Evolutionary conservation across 179 eudicot genomes (phyloP).

Genomic region (Patellifolia procumbens): DNA sequence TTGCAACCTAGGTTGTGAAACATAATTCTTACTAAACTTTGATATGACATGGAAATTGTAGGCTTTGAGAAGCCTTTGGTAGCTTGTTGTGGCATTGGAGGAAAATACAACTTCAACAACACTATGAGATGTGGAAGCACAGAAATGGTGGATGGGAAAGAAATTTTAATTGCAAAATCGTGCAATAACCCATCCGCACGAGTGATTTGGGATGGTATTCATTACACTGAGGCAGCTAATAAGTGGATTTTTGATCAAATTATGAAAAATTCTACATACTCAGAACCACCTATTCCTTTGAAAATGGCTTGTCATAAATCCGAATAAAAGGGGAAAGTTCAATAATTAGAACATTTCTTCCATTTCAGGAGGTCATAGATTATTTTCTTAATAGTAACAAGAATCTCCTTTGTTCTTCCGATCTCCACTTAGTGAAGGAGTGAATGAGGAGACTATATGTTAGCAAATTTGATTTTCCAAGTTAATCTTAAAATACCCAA

Average conservation of each 20-base stretch:
- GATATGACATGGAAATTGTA: slow-evolving; percentile 5
- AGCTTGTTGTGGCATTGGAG: slow-evolving; percentile 68
- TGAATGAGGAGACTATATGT: no score
- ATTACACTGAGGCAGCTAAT: slow-evolving; percentile 67
- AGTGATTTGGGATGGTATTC: slow-evolving; percentile 70
- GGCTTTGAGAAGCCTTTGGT: slow-evolving; percentile 51
- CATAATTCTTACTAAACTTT: background rate
- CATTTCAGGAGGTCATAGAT: no score
- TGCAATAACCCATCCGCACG: slow-evolving; percentile 44
- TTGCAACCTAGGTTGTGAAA: no score
- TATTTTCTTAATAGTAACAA: no score
- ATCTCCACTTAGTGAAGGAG: no score
- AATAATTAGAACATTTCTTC: no score
- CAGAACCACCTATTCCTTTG: slow-evolving; percentile 50
- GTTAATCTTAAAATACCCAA: no score
- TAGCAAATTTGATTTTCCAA: no score
- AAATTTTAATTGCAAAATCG: slow-evolving; percentile 47
- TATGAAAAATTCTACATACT: slow-evolving; percentile 32
- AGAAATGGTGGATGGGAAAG: slow-evolving; percentile 43
- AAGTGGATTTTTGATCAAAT: slow-evolving; percentile 48
- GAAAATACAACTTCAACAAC: slow-evolving; percentile 50
- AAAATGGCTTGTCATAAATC: slow-evolving; percentile 35
- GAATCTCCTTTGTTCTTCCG: no score
- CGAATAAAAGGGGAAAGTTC: no score
- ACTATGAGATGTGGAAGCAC: slow-evolving; percentile 52